A percentile compares a stretch with the other conserved stretches of the same genome.
phyloP scores from a whole-genome alignment of 106 monocot species.

The Dioscorea zingiberensis region DNA sequence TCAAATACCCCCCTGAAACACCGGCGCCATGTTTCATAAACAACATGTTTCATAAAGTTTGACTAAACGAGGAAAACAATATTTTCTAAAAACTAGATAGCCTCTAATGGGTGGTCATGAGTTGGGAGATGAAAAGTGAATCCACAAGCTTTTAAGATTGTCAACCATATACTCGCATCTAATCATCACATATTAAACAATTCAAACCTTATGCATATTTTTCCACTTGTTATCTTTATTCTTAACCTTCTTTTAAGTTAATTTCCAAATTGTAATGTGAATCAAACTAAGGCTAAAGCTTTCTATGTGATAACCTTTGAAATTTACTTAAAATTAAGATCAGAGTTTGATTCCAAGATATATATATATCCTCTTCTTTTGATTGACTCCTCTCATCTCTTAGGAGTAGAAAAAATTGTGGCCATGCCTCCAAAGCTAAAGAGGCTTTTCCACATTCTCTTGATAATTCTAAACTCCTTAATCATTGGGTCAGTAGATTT shows the following conservation, averaged over 20 bases:
- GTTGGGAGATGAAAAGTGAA: not conserved
- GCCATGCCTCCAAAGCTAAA: not conserved
- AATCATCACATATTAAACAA: not conserved
- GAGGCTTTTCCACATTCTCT: not conserved
- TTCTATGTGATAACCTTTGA: no score
- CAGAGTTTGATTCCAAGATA: conserved; percentile 9
- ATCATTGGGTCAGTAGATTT: conserved; percentile 7
- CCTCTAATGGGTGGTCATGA: not conserved
- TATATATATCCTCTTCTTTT: conserved; percentile 11
- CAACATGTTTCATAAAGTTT: no score
- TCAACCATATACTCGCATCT: no score
- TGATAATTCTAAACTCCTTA: not conserved
- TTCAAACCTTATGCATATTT: not conserved
- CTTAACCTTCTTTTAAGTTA: not conserved
- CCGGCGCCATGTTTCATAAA: no score
- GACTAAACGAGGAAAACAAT: no score
- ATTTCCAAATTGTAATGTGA: not conserved
- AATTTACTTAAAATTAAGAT: no score
- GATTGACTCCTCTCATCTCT: conserved; percentile 6
- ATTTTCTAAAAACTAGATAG: no score
- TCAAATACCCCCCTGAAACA: no score
- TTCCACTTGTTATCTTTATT: not conserved
- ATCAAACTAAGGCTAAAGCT: no score
- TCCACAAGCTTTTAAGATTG: not conserved
- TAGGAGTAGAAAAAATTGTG: not conserved